Evolutionary conservation across 257 asterid genomes (phyloP).

Genomic region (Jaltomata sinuosa): DNA sequence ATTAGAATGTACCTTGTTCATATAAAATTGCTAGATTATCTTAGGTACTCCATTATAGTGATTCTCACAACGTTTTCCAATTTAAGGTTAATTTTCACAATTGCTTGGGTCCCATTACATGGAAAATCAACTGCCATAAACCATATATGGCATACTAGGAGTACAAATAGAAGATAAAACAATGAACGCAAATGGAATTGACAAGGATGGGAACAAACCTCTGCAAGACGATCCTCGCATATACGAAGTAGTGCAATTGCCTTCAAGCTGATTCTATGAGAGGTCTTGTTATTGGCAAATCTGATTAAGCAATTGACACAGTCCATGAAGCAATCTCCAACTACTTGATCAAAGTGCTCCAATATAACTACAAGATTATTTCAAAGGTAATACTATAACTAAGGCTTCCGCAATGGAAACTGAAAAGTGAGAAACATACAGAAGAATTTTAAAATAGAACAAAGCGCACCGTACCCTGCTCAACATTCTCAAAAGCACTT

Average conservation of each 20-base stretch:
- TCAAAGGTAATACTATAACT: constrained; percentile 18
- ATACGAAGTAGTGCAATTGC: constrained; percentile 99
- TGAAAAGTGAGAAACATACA: constrained; percentile 4
- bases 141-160: neutral
- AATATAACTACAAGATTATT: constrained; percentile 63
- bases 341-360: constrained; percentile 99
- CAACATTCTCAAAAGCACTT: constrained; percentile 97
- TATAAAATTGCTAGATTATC: neutral
- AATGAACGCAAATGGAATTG: neutral
- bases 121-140: neutral
- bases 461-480: constrained; percentile 60
- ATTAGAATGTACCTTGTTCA: neutral
- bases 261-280: constrained; percentile 92
- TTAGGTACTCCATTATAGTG: neutral
- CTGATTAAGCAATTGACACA: constrained; percentile 99
- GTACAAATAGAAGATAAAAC: neutral
- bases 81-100: neutral
- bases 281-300: constrained; percentile 87
- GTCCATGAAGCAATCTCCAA: constrained; percentile 98
- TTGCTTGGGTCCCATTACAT: neutral
- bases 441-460: constrained; percentile 2
- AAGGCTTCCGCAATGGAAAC: neutral
- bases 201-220: constrained; percentile 40
- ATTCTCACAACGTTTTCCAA: neutral
- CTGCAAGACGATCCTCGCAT: constrained; percentile 99